Evolutionary conservation across 1,284 basidiomycete genomes (phyloP), one percentile per base, ranked within the genome.

Genomic region (Cystobasidium slooffiae): DNA sequence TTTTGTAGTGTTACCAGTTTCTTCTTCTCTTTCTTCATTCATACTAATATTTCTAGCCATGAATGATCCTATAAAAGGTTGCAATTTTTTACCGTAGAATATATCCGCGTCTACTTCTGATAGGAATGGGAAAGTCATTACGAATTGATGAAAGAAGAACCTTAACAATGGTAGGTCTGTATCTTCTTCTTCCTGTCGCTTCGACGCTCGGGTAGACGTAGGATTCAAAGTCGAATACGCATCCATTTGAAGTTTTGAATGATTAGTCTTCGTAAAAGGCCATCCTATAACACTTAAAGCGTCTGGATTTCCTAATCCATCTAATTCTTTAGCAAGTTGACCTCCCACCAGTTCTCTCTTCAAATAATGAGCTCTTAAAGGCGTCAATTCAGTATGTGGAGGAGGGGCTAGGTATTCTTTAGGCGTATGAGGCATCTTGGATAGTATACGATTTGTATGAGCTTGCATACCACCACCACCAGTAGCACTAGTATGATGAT

Each of bases 81-180:
- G 94, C 0, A 97, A 87, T 82, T 97, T 97, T 76, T 89, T 88
- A 0, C 91, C 89, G 84, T 94, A 97, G 84, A 97, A 97, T 78
- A 91, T 87, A 77, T 90, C 88, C 0, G 93, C 93, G 0, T 93
- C 93, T 0, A 90, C 85, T 31, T 75, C 62, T 59, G 89, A 88
- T 81, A 97, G 88, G 85, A 97, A 96, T 12, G 94, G 94, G 81
- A 97, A 97, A 0, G 93, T 91, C 72, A 97, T 86, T 75, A 97
- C 86, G 81, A 93, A 97, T 81, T 94, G 91, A 72, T 91, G 88
- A 81, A 97, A 94, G 80, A 94, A 87, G 84, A 90, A 96, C 43
- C 89, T 87, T 76, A 97, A 84, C 80, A 97, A 90, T 3, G 94
- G 94, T 18, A 97, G 86, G 82, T 95, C 92, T 64, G 76, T 63